These are phyloP conservation scores for Pyricularia sp. DNA, from an alignment of 2,329 filamentous ascomycete genomes.

Conservation along the genomic window DNA sequence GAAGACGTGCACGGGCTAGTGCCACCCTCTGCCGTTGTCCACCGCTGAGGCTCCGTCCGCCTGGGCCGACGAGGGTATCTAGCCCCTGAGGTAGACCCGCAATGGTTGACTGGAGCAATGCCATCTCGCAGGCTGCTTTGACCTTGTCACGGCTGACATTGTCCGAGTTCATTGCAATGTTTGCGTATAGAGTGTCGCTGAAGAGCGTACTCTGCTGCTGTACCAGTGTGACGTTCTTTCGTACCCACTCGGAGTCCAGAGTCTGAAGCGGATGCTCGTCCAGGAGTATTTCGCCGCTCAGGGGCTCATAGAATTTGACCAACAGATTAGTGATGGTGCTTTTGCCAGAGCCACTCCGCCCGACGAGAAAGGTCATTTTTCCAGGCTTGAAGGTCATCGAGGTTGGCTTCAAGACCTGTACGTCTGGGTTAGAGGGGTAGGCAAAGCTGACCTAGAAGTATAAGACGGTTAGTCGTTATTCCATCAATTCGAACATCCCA, in stretches of 20 bases:
- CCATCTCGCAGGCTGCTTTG: slow-evolving; percentile 51
- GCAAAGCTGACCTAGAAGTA: slow-evolving; percentile 62
- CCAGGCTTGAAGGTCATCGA: slow-evolving; percentile 64
- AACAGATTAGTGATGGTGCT: slow-evolving; percentile 79
- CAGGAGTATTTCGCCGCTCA: slow-evolving; percentile 55
- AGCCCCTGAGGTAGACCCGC: slow-evolving; percentile 57
- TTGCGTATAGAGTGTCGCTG: slow-evolving; percentile 67
- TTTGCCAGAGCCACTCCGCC: slow-evolving; percentile 83
- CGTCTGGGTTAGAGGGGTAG: slow-evolving; percentile 62
- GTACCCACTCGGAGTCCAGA: slow-evolving; percentile 63
- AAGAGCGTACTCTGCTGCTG: slow-evolving; percentile 80
- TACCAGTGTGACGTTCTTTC: slow-evolving; percentile 67
- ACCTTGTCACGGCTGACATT: slow-evolving; percentile 45
- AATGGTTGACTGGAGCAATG: slow-evolving; percentile 61
- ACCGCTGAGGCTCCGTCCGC: slow-evolving; percentile 67
- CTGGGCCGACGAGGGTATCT: slow-evolving; percentile 60
- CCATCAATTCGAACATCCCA: background rate
- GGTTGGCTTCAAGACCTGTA: slow-evolving; percentile 48
- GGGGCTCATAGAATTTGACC: slow-evolving; percentile 64
- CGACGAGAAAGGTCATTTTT: slow-evolving; percentile 71
- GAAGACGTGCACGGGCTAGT: slow-evolving; percentile 66
- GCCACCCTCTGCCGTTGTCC: slow-evolving; percentile 78
- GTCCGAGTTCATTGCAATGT: slow-evolving; percentile 52
- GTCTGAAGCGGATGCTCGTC: slow-evolving; percentile 54
- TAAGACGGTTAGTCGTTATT: background rate